Conservation (phyloP, 805 yeast genomes). For the Candida manassasensis region DNA sequence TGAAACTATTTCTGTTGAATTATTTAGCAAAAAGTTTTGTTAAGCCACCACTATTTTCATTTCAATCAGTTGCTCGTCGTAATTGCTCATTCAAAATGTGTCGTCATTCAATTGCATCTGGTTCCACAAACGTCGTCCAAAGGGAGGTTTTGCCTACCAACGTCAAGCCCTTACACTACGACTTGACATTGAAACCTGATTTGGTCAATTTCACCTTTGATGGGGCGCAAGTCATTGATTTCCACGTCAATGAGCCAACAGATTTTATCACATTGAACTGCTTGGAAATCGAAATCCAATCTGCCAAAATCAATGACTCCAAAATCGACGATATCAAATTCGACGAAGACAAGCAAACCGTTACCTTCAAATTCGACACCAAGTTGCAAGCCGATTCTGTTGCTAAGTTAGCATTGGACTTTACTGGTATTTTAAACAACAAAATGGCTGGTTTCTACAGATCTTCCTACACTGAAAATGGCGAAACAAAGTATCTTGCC, state of each 20-base stretch:
- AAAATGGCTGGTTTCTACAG: conserved; percentile 83
- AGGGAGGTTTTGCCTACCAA: conserved; percentile 42
- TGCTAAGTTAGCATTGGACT: conserved; percentile 46
- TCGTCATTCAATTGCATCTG: conserved; percentile 8
- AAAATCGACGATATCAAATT: conserved; percentile 18
- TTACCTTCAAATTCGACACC: conserved; percentile 37
- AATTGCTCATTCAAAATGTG: conserved; percentile 10
- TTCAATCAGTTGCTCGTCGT: conserved; percentile 3
- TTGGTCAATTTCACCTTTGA: conserved; percentile 54
- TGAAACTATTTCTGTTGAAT: not conserved
- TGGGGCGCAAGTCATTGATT: conserved; percentile 52
- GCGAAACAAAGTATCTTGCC: conserved; percentile 65
- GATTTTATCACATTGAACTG: conserved; percentile 52
- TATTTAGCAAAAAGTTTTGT: not conserved
- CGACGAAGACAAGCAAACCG: conserved; percentile 36
- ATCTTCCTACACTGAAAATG: conserved; percentile 59
- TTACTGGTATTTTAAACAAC: conserved; percentile 63
- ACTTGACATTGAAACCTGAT: conserved; percentile 37
- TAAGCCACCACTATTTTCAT: not conserved
- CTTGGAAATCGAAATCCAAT: conserved; percentile 58
- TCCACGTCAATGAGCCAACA: conserved; percentile 47
- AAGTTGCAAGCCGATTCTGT: conserved; percentile 30
- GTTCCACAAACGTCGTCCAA: conserved; percentile 13
- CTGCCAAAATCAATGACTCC: conserved; percentile 36
- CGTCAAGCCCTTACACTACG: conserved; percentile 39